These are phyloP conservation scores for Globisporangium lucens DNA, from an alignment of 352 stramenopile species.

Conservation along the genomic window DNA sequence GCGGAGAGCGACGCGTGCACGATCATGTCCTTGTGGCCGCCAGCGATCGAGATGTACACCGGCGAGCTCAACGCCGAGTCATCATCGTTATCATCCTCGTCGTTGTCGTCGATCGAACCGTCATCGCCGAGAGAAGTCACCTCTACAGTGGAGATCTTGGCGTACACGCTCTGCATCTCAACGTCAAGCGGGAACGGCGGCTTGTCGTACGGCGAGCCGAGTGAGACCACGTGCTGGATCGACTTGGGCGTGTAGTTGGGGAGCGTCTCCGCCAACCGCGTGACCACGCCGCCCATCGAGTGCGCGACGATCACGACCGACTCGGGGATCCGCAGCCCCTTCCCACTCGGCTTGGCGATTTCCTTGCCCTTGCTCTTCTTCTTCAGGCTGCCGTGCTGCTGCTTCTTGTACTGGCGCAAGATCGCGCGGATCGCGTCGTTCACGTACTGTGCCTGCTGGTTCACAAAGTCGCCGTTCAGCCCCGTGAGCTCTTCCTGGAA, in stretches of 20 bases:
- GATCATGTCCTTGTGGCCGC: slow-evolving; percentile 77
- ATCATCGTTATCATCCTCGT: slow-evolving; percentile 4
- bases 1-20: slow-evolving; percentile 53
- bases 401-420: slow-evolving; percentile 68
- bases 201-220: slow-evolving; percentile 60
- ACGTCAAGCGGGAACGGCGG: slow-evolving; percentile 66
- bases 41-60: slow-evolving; percentile 73
- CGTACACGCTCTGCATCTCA: slow-evolving; percentile 63
- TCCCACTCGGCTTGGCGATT: slow-evolving; percentile 7
- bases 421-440: slow-evolving; percentile 75
- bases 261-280: slow-evolving; percentile 55
- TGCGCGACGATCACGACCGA: slow-evolving; percentile 80
- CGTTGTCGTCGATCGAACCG: slow-evolving; percentile 6
- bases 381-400: slow-evolving; percentile 18
- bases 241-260: slow-evolving; percentile 72
- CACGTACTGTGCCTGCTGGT: slow-evolving; percentile 66
- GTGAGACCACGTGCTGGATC: slow-evolving; percentile 72
- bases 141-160: slow-evolving; percentile 22
- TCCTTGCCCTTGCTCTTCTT: slow-evolving; percentile 19
- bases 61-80: slow-evolving; percentile 8
- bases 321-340: slow-evolving; percentile 25
- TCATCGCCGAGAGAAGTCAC: not conserved
- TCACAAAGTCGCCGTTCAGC: slow-evolving; percentile 64
- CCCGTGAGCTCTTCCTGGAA: slow-evolving; percentile 73
- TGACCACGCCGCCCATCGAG: slow-evolving; percentile 83